These are phyloP conservation scores for Phialemoniopsis sp. DNA, from an alignment of 2,329 filamentous ascomycete genomes.

Conservation along the genomic window DNA sequence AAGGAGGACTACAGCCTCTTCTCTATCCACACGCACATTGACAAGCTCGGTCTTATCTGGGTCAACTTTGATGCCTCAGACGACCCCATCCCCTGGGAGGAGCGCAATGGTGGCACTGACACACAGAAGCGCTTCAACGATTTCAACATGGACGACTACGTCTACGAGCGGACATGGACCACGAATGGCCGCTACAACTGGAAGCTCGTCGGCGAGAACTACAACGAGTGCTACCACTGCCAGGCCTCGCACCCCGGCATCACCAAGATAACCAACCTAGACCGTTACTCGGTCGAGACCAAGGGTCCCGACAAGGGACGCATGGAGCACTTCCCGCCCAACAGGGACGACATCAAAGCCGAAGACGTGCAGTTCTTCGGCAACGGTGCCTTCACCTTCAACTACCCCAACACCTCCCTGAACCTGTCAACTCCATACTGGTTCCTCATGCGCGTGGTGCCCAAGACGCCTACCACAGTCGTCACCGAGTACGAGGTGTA, in stretches of 20 bases:
- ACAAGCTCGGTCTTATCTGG: slow-evolving; percentile 42
- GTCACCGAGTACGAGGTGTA: slow-evolving; percentile 61
- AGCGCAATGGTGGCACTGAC: slow-evolving; percentile 46
- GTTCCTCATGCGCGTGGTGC: slow-evolving; percentile 60
- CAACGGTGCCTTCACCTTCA: slow-evolving; percentile 41
- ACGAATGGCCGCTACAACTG: slow-evolving; percentile 39
- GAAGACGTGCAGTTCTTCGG: slow-evolving; percentile 29
- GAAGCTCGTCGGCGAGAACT: slow-evolving; percentile 40
- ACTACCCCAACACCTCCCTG: slow-evolving; percentile 45
- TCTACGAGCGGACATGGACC: slow-evolving; percentile 43
- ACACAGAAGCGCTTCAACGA: slow-evolving; percentile 35
- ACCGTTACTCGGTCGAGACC: slow-evolving; percentile 33
- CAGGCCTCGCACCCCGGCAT: slow-evolving; percentile 42
- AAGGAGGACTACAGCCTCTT: slow-evolving; percentile 39
- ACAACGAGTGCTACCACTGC: slow-evolving; percentile 46
- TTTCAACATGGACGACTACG: slow-evolving; percentile 48
- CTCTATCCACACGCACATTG: slow-evolving; percentile 38
- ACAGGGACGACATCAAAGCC: no score
- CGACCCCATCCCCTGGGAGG: slow-evolving; percentile 38
- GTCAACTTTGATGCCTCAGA: slow-evolving; percentile 40
- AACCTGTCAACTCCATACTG: slow-evolving; percentile 50
- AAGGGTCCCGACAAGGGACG: slow-evolving; percentile 27
- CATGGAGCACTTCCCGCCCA: slow-evolving; percentile 46
- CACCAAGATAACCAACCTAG: slow-evolving; percentile 35
- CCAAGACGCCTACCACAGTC: slow-evolving; percentile 42